Evolutionary conservation across 352 stramenopile species (phyloP).

Genomic region (Phytophthora vignae): DNA sequence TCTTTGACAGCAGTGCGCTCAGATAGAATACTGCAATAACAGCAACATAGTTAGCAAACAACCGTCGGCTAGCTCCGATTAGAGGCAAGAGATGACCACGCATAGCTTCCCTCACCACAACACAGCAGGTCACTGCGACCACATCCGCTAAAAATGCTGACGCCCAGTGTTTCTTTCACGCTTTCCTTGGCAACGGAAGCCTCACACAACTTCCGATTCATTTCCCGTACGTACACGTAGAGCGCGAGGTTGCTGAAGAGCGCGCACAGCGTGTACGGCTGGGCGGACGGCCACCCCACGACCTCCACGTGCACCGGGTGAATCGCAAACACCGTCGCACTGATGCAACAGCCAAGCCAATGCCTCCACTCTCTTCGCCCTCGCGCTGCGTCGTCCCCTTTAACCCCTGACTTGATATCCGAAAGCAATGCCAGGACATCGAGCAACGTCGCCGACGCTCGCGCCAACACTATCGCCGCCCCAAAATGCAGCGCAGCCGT

Average conservation of each 20-base stretch:
- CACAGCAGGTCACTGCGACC: constrained; percentile 21
- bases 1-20: constrained; percentile 64
- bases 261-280: constrained; percentile 68
- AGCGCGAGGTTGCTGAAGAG: constrained; percentile 62
- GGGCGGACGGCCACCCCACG: constrained; percentile 71
- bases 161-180: constrained; percentile 3
- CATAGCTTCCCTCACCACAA: constrained; percentile 9
- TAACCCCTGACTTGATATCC: constrained; percentile 1
- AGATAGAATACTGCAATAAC: constrained; percentile 41
- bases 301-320: constrained; percentile 77
- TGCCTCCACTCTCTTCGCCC: constrained; percentile 2
- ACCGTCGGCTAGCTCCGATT: background rate
- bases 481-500: constrained; percentile 54
- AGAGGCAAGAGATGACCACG: background rate
- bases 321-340: constrained; percentile 56
- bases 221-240: constrained; percentile 31
- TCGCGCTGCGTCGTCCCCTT: background rate
- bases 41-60: background rate
- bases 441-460: constrained; percentile 35
- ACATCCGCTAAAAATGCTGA: constrained; percentile 10
- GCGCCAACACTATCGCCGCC: constrained; percentile 37
- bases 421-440: constrained; percentile 30
- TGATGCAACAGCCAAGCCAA: constrained; percentile 47
- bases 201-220: constrained; percentile 15
- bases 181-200: background rate